These are phyloP conservation scores for Colletotrichum acutatum DNA, from an alignment of 2,329 filamentous ascomycete genomes.

Conservation along the genomic window DNA sequence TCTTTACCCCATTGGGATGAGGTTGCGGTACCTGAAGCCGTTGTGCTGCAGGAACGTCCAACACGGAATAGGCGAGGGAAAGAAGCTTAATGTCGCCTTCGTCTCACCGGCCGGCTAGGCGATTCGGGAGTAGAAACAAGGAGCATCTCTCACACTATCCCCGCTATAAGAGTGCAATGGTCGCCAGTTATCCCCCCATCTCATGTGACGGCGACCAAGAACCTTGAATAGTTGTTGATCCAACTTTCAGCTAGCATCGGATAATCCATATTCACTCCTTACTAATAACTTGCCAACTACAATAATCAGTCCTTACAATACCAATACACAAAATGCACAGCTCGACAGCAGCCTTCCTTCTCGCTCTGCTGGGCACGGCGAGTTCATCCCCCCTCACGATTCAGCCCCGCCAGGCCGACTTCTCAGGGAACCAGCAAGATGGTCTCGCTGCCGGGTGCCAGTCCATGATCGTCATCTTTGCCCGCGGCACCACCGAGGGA, in stretches of 20 bases:
- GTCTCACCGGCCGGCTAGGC: neutral
- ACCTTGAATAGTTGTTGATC: neutral
- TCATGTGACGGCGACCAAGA: neutral
- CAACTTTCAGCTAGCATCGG: neutral
- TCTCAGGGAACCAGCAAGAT: constrained; percentile 31
- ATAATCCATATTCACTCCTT: no score
- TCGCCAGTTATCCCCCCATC: neutral
- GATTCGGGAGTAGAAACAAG: neutral
- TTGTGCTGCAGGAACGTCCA: constrained; percentile 6
- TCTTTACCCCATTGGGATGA: constrained; percentile 26
- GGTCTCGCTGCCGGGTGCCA: constrained; percentile 46
- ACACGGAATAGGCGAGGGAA: neutral
- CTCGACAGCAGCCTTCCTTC: constrained; percentile 15
- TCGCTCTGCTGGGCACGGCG: constrained; percentile 30
- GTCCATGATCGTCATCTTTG: constrained; percentile 64
- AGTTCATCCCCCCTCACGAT: constrained; percentile 5
- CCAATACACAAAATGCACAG: constrained; percentile 4
- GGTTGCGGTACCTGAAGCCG: constrained; percentile 33
- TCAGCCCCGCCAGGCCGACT: constrained; percentile 29
- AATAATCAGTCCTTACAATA: neutral
- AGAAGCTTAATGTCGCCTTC: constrained; percentile 13
- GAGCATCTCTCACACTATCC: neutral
- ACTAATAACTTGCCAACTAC: neutral
- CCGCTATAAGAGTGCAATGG: constrained; percentile 22
- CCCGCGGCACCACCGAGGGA: constrained; percentile 63